phyloP scores from a whole-genome alignment of 164 flowering plant genomes.

The Magnolia changhungtana region DNA sequence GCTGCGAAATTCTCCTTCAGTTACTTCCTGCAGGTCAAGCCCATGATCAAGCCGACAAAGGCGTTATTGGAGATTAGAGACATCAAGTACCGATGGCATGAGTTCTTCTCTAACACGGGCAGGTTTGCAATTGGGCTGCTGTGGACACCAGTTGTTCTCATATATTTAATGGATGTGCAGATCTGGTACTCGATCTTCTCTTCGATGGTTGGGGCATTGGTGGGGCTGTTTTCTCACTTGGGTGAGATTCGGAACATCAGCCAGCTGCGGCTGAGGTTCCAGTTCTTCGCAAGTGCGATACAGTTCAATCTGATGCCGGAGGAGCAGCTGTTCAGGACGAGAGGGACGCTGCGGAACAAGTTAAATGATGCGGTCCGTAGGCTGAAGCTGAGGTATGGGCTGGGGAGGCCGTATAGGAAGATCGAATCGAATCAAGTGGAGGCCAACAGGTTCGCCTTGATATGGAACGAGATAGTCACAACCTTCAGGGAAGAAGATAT shows the following conservation, averaged over 20 bases:
- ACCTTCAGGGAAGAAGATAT: constrained; percentile 86
- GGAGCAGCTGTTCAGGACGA: constrained; percentile 39
- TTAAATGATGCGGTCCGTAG: constrained; percentile 65
- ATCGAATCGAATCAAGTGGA: constrained; percentile 78
- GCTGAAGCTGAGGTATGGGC: constrained; percentile 80
- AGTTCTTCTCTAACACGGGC: constrained; percentile 63
- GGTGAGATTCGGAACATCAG: constrained; percentile 82
- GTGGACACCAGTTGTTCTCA: constrained; percentile 75
- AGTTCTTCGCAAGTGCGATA: constrained; percentile 88
- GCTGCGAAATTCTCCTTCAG: constrained; percentile 73
- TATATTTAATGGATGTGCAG: constrained; percentile 82
- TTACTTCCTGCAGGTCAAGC: constrained; percentile 83
- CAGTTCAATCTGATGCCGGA: constrained; percentile 93
- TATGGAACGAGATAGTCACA: constrained; percentile 83
- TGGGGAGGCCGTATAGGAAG: constrained; percentile 71
- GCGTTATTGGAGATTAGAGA: constrained; percentile 32
- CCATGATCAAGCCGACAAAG: constrained; percentile 74
- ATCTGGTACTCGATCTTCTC: constrained; percentile 85
- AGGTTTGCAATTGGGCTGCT: constrained; percentile 51
- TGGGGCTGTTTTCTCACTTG: constrained; percentile 79
- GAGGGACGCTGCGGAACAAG: constrained; percentile 49
- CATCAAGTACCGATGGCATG: constrained; percentile 57
- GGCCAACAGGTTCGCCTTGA: constrained; percentile 69
- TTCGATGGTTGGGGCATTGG: constrained; percentile 60
- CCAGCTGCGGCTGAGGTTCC: constrained; percentile 85